Conservation (phyloP, 768 basidiomycete genomes). For the Podaxis sp. region DNA sequence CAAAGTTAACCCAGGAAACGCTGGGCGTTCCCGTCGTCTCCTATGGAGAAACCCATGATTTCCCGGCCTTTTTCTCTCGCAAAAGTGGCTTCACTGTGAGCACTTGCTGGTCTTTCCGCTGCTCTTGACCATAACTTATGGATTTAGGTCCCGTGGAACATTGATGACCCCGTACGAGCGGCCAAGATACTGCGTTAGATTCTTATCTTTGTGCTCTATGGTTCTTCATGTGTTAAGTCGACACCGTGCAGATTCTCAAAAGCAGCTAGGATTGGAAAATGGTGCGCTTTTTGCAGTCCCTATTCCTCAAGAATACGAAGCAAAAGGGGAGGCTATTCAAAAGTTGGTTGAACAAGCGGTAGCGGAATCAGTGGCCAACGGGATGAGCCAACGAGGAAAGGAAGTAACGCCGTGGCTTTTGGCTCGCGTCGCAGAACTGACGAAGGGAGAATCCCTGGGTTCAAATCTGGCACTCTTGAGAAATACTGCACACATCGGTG, state of each 20-base stretch:
- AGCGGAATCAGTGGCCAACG: constrained; percentile 76
- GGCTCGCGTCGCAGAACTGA: constrained; percentile 77
- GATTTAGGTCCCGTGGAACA: constrained; percentile 77
- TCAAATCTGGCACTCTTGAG: constrained; percentile 85
- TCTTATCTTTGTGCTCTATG: not conserved
- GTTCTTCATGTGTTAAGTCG: constrained; percentile 1
- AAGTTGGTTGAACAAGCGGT: constrained; percentile 82
- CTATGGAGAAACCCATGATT: constrained; percentile 73
- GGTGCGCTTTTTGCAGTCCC: constrained; percentile 87
- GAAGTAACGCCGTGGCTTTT: constrained; percentile 96
- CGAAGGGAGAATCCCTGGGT: constrained; percentile 68
- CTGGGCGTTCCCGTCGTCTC: constrained; percentile 90
- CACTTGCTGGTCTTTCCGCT: constrained; percentile 8
- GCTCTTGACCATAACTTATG: not conserved
- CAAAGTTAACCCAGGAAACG: constrained; percentile 65
- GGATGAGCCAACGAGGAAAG: constrained; percentile 79
- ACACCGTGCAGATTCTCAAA: constrained; percentile 56
- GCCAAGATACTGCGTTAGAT: constrained; percentile 74
- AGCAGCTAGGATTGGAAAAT: constrained; percentile 69
- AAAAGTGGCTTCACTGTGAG: constrained; percentile 77
- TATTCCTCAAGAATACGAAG: constrained; percentile 77
- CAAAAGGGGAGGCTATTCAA: constrained; percentile 68
- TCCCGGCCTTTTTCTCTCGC: constrained; percentile 93
- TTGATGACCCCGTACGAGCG: constrained; percentile 60
- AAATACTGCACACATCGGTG: constrained; percentile 86